A percentile compares a stretch with the other conserved stretches of the same genome.
Conservation (phyloP, 2,329 filamentous ascomycete species). For the Basipetospora chlamydospora region DNA sequence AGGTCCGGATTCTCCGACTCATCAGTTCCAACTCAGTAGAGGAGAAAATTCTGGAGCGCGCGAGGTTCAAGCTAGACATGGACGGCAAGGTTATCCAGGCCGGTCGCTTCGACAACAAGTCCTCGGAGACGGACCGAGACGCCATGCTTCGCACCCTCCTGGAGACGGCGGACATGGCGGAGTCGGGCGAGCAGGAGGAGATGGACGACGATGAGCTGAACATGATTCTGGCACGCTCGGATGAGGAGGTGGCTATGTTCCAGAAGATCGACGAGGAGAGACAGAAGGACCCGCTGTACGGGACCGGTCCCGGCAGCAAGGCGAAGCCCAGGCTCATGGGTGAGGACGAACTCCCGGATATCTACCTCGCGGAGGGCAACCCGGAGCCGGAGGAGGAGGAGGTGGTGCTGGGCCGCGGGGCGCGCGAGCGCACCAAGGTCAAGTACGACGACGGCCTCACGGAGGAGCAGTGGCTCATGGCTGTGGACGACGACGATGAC, state of each 20-base stretch:
- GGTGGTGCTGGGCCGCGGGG: conserved; percentile 66
- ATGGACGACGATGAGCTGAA: conserved; percentile 99
- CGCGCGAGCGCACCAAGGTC: conserved; percentile 85
- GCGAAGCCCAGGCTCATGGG: conserved; percentile 65
- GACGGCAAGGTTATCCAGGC: conserved; percentile 99
- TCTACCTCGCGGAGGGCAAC: conserved; percentile 80
- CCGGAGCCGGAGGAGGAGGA: conserved; percentile 66
- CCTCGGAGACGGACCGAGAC: conserved; percentile 94
- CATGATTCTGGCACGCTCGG: conserved; percentile 78
- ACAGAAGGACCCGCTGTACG: conserved; percentile 51
- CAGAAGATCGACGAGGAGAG: conserved; percentile 72
- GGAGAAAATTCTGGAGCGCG: conserved; percentile 94
- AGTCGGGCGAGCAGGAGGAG: conserved; percentile 69
- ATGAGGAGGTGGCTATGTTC: conserved; percentile 65
- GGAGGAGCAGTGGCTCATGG: conserved; percentile 97
- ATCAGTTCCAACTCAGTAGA: conserved; percentile 97
- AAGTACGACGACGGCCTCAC: conserved; percentile 95
- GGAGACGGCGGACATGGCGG: conserved; percentile 62
- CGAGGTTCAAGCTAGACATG: conserved; percentile 97
- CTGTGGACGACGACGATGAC: conserved; percentile 93
- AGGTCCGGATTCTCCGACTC: conserved; percentile 87
- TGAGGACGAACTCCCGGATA: conserved; percentile 81
- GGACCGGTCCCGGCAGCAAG: conserved; percentile 47
- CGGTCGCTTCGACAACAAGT: conserved; percentile 99
- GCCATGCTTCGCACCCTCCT: conserved; percentile 89